Percentiles rank a stretch among this genome's conserved stretches.
Conservation (phyloP, 106 monocot species). For the Acanthochlamys bracteata region DNA sequence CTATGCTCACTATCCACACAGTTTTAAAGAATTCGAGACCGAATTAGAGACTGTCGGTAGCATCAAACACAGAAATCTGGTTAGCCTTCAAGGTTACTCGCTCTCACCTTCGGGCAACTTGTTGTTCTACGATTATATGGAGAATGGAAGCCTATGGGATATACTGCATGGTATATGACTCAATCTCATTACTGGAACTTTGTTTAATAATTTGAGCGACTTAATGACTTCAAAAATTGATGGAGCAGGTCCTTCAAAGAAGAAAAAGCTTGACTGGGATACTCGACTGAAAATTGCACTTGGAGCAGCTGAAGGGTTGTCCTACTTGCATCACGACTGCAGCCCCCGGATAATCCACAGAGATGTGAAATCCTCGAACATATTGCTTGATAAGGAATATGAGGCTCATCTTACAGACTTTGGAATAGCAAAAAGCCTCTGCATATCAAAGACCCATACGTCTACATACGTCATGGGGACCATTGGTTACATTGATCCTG, state of each 20-base stretch:
- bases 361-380: conserved; percentile 93
- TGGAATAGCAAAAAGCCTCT: conserved; percentile 86
- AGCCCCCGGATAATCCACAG: conserved; percentile 88
- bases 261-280: conserved; percentile 79
- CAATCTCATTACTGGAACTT: too few relatives aligned
- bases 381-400: conserved; percentile 80
- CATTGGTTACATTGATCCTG: conserved; percentile 94
- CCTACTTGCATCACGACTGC: conserved; percentile 95
- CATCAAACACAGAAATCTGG: conserved; percentile 91
- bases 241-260: conserved; percentile 56
- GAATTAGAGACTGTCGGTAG: conserved; percentile 91
- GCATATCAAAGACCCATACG: conserved; percentile 79
- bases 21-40: conserved; percentile 84
- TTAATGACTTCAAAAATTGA: not conserved
- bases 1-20: conserved; percentile 73
- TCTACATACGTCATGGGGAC: conserved; percentile 95
- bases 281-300: conserved; percentile 62
- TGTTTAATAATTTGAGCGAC: not conserved
- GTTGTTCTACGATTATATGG: conserved; percentile 96
- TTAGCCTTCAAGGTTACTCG: conserved; percentile 87
- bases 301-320: conserved; percentile 80
- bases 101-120: conserved; percentile 78
- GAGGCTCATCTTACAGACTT: conserved; percentile 92
- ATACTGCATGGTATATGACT: conserved; percentile 64
- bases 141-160: conserved; percentile 99